Conservation (phyloP, 805 yeast genomes). For the Millerago galiae region DNA sequence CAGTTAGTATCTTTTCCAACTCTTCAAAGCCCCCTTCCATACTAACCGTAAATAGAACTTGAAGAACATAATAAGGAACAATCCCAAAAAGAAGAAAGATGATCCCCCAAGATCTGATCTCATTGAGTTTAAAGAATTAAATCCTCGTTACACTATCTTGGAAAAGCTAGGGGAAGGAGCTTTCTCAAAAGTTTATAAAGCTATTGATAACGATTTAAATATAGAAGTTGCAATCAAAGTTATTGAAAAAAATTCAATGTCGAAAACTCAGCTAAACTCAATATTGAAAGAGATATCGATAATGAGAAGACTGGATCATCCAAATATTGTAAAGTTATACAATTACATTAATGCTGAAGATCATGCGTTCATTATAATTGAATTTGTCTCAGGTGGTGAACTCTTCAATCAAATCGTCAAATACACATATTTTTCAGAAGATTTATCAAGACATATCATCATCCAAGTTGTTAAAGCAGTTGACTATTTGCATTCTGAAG, state of each 20-base stretch:
- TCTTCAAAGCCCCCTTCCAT: neutral
- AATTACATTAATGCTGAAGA: conserved; percentile 59
- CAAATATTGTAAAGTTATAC: conserved; percentile 57
- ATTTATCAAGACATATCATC: conserved; percentile 56
- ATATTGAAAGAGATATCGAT: conserved; percentile 77
- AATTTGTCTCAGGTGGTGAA: conserved; percentile 73
- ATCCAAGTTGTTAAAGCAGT: conserved; percentile 59
- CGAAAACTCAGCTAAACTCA: conserved; percentile 53
- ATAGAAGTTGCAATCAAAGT: conserved; percentile 43
- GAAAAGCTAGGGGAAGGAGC: conserved; percentile 77
- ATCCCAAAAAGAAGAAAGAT: neutral
- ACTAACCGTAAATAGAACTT: conserved; percentile 6
- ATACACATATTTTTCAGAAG: conserved; percentile 60
- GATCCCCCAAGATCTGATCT: neutral
- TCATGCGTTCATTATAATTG: conserved; percentile 66
- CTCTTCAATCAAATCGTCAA: conserved; percentile 62
- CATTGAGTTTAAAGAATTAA: conserved; percentile 13
- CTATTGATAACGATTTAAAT: conserved; percentile 26
- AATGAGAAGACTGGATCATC: conserved; percentile 59
- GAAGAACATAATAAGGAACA: conserved; percentile 2
- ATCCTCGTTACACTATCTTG: conserved; percentile 31
- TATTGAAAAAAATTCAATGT: conserved; percentile 65
- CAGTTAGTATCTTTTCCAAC: neutral
- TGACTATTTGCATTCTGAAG: conserved; percentile 61
- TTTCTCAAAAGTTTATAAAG: conserved; percentile 68